Evolutionary conservation across 257 asterid genomes (phyloP).

Genomic region (Solanum virginianum): DNA sequence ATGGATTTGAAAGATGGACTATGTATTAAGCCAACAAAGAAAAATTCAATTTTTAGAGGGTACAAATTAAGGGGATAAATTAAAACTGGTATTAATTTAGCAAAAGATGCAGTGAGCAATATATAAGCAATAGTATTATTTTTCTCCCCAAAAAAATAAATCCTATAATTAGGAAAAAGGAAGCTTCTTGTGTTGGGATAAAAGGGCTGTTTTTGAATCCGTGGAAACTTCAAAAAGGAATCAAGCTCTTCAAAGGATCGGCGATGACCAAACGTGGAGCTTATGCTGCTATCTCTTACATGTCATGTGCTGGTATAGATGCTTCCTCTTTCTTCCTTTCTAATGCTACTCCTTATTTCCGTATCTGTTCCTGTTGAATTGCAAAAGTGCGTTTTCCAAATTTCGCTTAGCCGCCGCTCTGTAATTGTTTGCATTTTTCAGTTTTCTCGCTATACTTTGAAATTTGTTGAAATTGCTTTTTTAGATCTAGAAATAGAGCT

Average conservation of each 20-base stretch:
- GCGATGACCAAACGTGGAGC: conserved; percentile 90
- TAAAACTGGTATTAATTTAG: too few species aligned
- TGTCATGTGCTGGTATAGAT: conserved; percentile 80
- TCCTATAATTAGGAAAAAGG: neutral
- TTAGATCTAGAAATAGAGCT: neutral
- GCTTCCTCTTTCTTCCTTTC: neutral
- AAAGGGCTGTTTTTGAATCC: neutral
- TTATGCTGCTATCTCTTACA: conserved; percentile 82
- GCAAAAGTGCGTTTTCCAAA: neutral
- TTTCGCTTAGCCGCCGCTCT: neutral
- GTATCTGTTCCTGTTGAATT: neutral
- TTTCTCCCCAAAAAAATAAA: neutral
- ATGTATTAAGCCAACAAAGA: too few species aligned
- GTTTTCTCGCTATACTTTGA: neutral
- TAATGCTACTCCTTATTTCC: neutral
- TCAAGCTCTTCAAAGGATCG: conserved; percentile 79
- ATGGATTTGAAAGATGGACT: too few species aligned
- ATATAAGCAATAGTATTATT: neutral
- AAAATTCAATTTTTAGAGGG: too few species aligned
- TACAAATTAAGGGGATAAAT: too few species aligned
- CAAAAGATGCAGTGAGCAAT: too few species aligned
- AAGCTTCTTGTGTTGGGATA: neutral
- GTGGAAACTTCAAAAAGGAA: neutral
- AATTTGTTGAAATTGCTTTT: conserved; percentile 1
- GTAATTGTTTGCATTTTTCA: neutral